Base-by-base conservation (phyloP, 306 rosid species). In the Trifolium subterraneum region DNA sequence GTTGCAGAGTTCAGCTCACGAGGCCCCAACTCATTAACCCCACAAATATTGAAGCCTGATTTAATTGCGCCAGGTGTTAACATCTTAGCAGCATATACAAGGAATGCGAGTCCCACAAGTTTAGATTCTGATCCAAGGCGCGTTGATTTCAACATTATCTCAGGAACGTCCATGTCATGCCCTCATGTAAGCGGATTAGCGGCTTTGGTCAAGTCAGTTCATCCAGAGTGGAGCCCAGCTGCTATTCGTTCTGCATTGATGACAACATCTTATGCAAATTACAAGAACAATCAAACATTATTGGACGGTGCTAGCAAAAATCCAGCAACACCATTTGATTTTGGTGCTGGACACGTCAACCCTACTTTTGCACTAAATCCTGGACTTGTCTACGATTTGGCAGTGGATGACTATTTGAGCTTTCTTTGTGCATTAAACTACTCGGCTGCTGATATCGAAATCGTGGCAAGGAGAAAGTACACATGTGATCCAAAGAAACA, bases 131-230 rank as follows among this genome's bases (percentile, higher is more conserved):
- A 93, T 72, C 4, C n/a, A 5, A 78, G 96, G 79, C 96, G 91
- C 27, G 98, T 89, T 73, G 86, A 82, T 1, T 93, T 90, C 89
- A 90, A 93, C 85, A 87, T 93, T 25, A 66, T 88, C 18, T 88
- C 95, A 0, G 98, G 98, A 4, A 93, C 98, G 62, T 93, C 98
- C 14, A 93, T 93, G 98, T 82, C 96, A n/a, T 93, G 98, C 45
- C 98, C 98, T 6, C 98, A 90, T 71, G 89, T 83, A 23, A 93
- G 96, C 7, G 98, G 95, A 1, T 63, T 93, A 38, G 95, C 92
- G 0, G 95, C 90, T 6, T 62, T 93, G 15, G 55, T 90, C 35
- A 93, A 90, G 71, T 87, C 87, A 1, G 80, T 70, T 51, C 91
- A 86, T 59, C 97, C 89, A 11, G 88, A 90, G 1, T 93, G 98